phyloP scores from a whole-genome alignment of 2,329 filamentous ascomycete species.

The Aspergillus fructus region DNA sequence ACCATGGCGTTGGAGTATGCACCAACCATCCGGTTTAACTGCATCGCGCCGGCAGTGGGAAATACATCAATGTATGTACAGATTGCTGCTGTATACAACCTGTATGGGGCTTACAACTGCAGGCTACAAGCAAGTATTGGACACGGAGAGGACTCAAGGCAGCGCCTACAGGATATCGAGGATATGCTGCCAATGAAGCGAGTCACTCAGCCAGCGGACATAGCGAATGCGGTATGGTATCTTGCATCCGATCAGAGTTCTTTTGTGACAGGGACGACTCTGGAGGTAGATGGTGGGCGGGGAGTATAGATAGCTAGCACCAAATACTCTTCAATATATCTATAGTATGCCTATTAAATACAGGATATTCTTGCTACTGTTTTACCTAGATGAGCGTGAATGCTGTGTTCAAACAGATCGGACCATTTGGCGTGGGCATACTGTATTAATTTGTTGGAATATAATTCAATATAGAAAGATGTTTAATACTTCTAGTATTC shows the following conservation, averaged over 20 bases:
- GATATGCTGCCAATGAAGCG: neutral
- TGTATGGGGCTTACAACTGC: neutral
- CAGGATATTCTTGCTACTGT: neutral
- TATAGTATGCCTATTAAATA: neutral
- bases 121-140: neutral
- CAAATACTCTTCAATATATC: neutral
- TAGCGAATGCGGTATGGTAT: neutral
- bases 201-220: neutral
- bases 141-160: neutral
- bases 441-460: too few species aligned
- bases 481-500: too few species aligned
- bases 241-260: neutral
- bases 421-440: too few species aligned
- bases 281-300: neutral
- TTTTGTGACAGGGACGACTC: neutral
- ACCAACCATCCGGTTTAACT: neutral
- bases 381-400: too few species aligned
- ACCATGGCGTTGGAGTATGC: neutral
- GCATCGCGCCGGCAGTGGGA: neutral
- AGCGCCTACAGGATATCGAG: neutral
- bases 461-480: too few species aligned
- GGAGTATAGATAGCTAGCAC: neutral
- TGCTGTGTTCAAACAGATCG: too few species aligned
- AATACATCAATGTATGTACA: neutral
- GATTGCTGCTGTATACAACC: neutral